Conservation (phyloP, 1,139 yeast species). For the Geotrichum candidum region DNA sequence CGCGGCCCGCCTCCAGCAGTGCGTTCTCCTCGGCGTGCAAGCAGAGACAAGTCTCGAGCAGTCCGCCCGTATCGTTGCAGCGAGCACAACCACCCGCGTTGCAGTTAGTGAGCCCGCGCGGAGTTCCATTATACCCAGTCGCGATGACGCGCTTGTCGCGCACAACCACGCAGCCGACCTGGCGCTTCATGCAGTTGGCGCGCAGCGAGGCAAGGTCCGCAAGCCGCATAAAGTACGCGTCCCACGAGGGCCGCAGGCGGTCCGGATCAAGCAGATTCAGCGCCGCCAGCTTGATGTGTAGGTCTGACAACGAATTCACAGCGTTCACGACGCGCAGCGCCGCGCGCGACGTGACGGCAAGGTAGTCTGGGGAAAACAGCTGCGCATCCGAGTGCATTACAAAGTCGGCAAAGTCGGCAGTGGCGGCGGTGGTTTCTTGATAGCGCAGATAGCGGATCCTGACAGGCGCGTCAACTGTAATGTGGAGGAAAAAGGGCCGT, state of each 20-base stretch:
- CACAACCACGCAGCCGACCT: conserved; percentile 94
- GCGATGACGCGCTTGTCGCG: conserved; percentile 82
- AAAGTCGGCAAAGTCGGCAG: not conserved
- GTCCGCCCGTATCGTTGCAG: conserved; percentile 64
- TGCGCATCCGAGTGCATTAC: not conserved
- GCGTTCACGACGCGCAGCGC: not conserved
- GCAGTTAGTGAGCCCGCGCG: conserved; percentile 79
- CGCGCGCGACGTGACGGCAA: not conserved
- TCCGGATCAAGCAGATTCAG: conserved; percentile 51
- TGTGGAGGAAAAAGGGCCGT: conserved; percentile 80
- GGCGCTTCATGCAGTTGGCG: conserved; percentile 92
- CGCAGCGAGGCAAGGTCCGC: conserved; percentile 91
- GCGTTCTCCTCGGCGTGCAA: conserved; percentile 98
- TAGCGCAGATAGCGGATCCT: conserved; percentile 46
- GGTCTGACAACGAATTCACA: not conserved
- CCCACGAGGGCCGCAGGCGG: conserved; percentile 91
- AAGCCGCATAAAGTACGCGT: conserved; percentile 84
- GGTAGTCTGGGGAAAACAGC: not conserved
- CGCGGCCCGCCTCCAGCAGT: conserved; percentile 86
- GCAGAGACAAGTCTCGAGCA: conserved; percentile 80
- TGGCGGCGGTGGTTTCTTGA: conserved; percentile 45
- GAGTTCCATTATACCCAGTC: conserved; percentile 97
- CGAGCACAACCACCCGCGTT: conserved; percentile 93
- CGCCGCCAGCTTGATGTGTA: conserved; percentile 42
- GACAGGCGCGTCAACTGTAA: conserved; percentile 74